phyloP scores from a whole-genome alignment of 306 rosid genomes.

The Pyrus pyrifolia region DNA sequence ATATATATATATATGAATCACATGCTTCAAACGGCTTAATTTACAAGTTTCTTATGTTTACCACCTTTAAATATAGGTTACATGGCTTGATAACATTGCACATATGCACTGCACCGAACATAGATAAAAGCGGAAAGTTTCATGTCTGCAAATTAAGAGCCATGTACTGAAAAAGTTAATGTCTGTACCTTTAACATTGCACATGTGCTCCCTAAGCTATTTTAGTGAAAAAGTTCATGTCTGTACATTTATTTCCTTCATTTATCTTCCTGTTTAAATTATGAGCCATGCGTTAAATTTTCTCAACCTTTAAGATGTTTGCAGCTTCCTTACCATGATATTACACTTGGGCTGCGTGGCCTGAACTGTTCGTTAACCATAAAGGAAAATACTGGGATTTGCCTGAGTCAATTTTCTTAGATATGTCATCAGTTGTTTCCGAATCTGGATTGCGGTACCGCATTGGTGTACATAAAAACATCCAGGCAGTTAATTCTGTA shows the following conservation, averaged over 20 bases:
- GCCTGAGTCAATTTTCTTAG: slow-evolving; percentile 65
- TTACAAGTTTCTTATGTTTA: not conserved
- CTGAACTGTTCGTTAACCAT: slow-evolving; percentile 78
- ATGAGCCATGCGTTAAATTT: slow-evolving; percentile 7
- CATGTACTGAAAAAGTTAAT: no score
- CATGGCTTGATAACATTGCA: not conserved
- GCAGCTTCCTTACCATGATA: slow-evolving; percentile 77
- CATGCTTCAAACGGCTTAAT: not conserved
- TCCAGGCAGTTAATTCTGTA: slow-evolving; percentile 39
- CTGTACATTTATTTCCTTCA: not conserved
- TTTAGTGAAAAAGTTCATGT: not conserved
- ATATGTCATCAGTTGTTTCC: slow-evolving; percentile 46
- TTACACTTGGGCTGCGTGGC: slow-evolving; percentile 86
- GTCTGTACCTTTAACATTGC: not conserved
- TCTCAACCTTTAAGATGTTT: slow-evolving; percentile 16
- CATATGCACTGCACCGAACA: not conserved
- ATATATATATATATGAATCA: not conserved
- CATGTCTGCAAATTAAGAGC: no score
- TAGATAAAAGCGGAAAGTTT: no score
- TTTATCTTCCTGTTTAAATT: not conserved
- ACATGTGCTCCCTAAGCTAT: not conserved
- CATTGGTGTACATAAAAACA: slow-evolving; percentile 65
- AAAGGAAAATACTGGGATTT: slow-evolving; percentile 92
- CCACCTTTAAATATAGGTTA: not conserved
- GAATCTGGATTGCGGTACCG: slow-evolving; percentile 70